A percentile compares a stretch with the other conserved stretches of the same genome.
Evolutionary conservation across 306 rosid species (phyloP).

Genomic region (Glycine soja): DNA sequence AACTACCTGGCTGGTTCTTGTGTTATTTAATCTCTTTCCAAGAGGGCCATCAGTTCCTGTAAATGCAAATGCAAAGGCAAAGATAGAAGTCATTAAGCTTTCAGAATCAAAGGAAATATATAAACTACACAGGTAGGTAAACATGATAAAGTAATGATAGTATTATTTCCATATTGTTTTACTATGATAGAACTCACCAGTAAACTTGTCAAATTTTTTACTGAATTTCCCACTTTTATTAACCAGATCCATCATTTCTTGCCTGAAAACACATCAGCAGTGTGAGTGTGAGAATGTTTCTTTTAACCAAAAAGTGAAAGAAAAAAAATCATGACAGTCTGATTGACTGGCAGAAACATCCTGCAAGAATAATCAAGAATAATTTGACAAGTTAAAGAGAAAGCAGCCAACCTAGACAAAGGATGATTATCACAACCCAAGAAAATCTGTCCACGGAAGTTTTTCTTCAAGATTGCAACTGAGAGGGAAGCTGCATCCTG

Average conservation of each 20-base stretch:
- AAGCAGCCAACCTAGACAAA: conserved; percentile 71
- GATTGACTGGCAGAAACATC: not conserved
- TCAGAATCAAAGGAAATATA: not conserved
- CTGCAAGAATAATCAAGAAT: not conserved
- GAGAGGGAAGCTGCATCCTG: conserved; percentile 96
- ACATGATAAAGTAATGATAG: not conserved
- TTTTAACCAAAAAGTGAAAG: not conserved
- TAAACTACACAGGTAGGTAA: not conserved
- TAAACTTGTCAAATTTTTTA: conserved; percentile 74
- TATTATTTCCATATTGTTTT: not conserved
- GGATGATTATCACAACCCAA: conserved; percentile 95
- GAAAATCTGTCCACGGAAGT: conserved; percentile 64
- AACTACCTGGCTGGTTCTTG: conserved; percentile 68
- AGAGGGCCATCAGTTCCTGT: conserved; percentile 80
- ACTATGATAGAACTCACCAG: conserved; percentile 58
- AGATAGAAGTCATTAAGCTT: conserved; percentile 4
- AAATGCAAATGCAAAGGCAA: conserved; percentile 41
- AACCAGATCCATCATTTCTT: conserved; percentile 89
- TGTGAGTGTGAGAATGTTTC: conserved; percentile 14
- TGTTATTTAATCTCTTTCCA: conserved; percentile 90
- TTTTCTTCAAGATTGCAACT: conserved; percentile 83
- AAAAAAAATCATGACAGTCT: not conserved
- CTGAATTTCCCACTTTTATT: conserved; percentile 80
- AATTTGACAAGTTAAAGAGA: conserved; percentile 21
- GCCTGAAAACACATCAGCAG: conserved; percentile 62